Percentiles rank a stretch among this genome's conserved stretches.
phyloP scores from a whole-genome alignment of 768 basidiomycete genomes.

The Sistotremastrum suecicum region DNA sequence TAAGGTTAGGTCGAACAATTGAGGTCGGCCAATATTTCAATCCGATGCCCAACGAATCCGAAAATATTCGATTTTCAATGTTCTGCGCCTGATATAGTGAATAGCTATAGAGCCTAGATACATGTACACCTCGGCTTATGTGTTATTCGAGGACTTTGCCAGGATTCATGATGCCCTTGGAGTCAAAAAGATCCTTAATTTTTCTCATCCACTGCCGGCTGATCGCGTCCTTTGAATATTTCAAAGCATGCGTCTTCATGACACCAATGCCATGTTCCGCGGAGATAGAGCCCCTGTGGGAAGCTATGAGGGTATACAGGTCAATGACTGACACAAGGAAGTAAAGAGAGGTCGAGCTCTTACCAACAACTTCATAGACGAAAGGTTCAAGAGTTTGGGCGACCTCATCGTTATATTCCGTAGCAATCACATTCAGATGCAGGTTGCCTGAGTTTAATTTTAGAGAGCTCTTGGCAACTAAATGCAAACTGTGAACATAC shows the following conservation, averaged over 20 bases:
- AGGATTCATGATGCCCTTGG: slow-evolving; percentile 85
- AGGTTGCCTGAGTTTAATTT: slow-evolving; percentile 53
- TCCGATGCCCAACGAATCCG: not conserved
- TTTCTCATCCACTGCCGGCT: slow-evolving; percentile 84
- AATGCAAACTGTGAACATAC: slow-evolving; percentile 28
- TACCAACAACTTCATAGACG: slow-evolving; percentile 81
- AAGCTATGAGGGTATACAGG: slow-evolving; percentile 28
- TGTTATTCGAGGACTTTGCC: slow-evolving; percentile 48
- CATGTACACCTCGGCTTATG: not conserved
- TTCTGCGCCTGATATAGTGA: too few species aligned
- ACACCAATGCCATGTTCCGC: slow-evolving; percentile 96
- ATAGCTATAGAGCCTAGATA: not conserved
- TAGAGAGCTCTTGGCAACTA: not conserved
- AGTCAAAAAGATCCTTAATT: slow-evolving; percentile 83
- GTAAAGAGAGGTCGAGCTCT: slow-evolving; percentile 16
- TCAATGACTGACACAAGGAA: not conserved
- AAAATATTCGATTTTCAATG: too few species aligned
- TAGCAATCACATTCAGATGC: slow-evolving; percentile 83
- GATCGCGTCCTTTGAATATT: slow-evolving; percentile 68
- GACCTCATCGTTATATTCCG: slow-evolving; percentile 69
- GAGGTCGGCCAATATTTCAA: not conserved
- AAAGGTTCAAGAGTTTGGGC: slow-evolving; percentile 87
- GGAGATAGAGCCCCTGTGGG: slow-evolving; percentile 79
- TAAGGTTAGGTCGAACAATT: not conserved
- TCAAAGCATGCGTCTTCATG: slow-evolving; percentile 84